Evolutionary conservation across 1,284 basidiomycete species (phyloP), one percentile per base, ranked within the genome.

Genomic region (Apiotrichum siamense): DNA sequence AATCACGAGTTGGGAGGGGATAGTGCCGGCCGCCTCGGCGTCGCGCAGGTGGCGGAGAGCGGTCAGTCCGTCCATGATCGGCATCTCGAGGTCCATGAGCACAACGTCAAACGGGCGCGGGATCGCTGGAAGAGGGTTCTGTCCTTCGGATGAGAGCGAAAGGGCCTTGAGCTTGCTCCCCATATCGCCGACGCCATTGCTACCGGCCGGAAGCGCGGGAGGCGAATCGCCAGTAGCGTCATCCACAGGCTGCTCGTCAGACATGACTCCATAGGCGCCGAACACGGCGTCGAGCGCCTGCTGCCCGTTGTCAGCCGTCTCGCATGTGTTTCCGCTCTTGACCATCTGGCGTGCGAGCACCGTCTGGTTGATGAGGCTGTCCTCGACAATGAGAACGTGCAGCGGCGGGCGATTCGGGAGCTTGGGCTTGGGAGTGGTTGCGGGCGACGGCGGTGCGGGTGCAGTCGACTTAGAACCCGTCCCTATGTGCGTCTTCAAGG

Each of bases 301-400:
- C 2, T 69, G 61, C 7, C 76, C 77, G 52, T 77, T 62, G 39
- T 64, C 61, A 1, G 72, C 72, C 20, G 67, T 57, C 31, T 61
- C 59, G 21, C 63, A 65, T 13, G 50, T 56, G 26, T 65, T 54
- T 3, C 66, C 66, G 1, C 64, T 61, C 44, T 64, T 67, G 18
- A 55, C 52, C n/a, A 76, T 58, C 46, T 74, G 72, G 0, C 71
- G 63, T 39, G 58, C 57, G 5, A 75, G 58, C 7, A 75, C 64
- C 15, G 65, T 69, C 49, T 70, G 71, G 41, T 72, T 73, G 61
- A 76, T 72, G n/a, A 67, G 49, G 46, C 75, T 75, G 54, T 76
- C 74, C 44, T 61, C 62, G 21, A 64, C 58, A 11, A 62, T 52
- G 13, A 64, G 52, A 17, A 60, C 44, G 35, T 55, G 55, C 21